These are phyloP conservation scores for Klebsormidium nitens DNA, from an alignment of 139 green algal species.

Conservation along the genomic window DNA sequence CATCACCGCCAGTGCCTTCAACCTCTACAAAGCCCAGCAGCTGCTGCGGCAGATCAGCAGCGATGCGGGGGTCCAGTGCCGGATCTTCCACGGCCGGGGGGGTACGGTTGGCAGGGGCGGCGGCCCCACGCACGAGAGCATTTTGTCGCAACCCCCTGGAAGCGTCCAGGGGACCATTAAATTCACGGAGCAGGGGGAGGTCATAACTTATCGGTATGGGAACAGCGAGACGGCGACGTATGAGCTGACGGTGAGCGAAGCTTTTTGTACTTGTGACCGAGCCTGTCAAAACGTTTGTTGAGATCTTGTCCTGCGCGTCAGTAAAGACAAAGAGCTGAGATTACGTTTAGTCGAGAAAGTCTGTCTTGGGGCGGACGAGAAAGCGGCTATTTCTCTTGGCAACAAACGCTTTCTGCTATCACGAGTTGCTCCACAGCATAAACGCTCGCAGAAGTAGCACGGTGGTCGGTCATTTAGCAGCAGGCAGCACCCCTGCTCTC, in stretches of 20 bases:
- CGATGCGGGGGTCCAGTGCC: slow-evolving; percentile 61
- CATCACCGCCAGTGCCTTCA: slow-evolving; percentile 74
- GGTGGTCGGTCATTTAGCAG: no score
- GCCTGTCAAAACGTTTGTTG: no score
- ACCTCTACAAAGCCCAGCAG: slow-evolving; percentile 60
- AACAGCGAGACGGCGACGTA: slow-evolving; percentile 27
- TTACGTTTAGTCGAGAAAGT: no score
- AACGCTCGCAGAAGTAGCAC: no score
- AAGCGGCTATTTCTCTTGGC: no score
- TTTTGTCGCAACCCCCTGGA: slow-evolving; percentile 80
- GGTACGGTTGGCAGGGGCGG: slow-evolving; percentile 86
- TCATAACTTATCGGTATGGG: slow-evolving; percentile 51
- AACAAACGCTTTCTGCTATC: no score
- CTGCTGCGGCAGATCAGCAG: slow-evolving; percentile 55
- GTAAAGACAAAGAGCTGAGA: no score
- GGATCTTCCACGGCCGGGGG: slow-evolving; percentile 90
- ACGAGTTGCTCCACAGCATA: no score
- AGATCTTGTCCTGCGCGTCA: no score
- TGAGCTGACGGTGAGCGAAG: slow-evolving; percentile 20
- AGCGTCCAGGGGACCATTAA: slow-evolving; percentile 37
- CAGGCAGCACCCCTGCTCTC: no score
- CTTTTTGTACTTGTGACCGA: no score
- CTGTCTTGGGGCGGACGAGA: no score
- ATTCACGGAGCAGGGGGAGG: slow-evolving; percentile 47
- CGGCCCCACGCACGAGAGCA: slow-evolving; percentile 79